Conservation (phyloP, 2,329 filamentous ascomycete species). For the Tolypocladium album region DNA sequence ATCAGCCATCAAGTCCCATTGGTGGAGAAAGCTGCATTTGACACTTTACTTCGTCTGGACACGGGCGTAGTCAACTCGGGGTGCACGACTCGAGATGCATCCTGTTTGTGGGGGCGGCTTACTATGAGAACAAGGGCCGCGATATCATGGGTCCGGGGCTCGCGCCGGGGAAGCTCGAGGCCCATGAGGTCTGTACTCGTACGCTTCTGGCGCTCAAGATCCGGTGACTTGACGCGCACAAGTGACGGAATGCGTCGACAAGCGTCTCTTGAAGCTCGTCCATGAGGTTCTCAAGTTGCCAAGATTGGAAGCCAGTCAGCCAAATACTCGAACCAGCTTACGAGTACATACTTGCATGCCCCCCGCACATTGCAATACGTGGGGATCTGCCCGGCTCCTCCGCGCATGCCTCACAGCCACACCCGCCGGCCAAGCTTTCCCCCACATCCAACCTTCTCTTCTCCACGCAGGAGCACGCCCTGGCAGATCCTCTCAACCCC, state of each 20-base stretch:
- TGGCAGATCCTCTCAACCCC: not conserved
- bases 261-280: not conserved
- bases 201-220: not conserved
- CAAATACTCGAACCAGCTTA: no score
- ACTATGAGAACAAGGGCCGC: not conserved
- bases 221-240: not conserved
- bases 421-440: not conserved
- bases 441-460: not conserved
- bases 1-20: not conserved
- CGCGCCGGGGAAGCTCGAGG: no score
- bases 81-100: not conserved
- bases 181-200: not conserved
- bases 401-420: not conserved
- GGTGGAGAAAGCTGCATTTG: not conserved
- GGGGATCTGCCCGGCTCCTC: not conserved
- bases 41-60: no score
- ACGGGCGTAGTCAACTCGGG: not conserved
- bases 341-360: not conserved
- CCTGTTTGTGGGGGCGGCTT: not conserved
- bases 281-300: not conserved
- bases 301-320: not conserved
- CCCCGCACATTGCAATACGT: not conserved
- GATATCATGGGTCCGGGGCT: no score
- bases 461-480: not conserved
- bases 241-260: not conserved